Evolutionary conservation across 2,329 filamentous ascomycete genomes (phyloP), one percentile per base, ranked within the genome.

Genomic region (Tolypocladium endophyticum): DNA sequence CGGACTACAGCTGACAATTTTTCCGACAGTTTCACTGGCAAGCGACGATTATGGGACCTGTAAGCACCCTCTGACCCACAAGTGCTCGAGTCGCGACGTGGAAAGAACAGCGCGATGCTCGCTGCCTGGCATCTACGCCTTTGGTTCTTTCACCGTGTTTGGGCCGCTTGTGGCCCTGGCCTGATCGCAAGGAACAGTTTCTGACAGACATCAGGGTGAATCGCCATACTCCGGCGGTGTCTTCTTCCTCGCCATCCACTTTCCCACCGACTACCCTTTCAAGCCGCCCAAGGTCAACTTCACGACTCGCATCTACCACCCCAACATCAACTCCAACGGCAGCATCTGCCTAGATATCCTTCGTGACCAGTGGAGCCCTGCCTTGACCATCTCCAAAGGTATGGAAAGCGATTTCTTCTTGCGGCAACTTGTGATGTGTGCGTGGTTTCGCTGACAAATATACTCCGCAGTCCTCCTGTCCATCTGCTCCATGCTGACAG

Each of bases 251-350:
- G 88, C 89, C 69, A 99, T 99, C 74, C 92, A 97, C 80, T 97
- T 99, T 84, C 94, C 94, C 68, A 99, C 94, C 83, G 94, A 99
- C 83, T 99, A 99, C 79, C 94, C 94, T 50, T 99, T 99, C 85
- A 99, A 99, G 88, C 94, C 94, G 64, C 94, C 94, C 69, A 99
- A 99, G 86, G 92, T 99, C 79, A 97, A 97, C 88, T 99, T 99
- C 85, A 97, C 92, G 70, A 99, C 94, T 66, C 89, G 93, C 74
- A 97, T 99, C 82, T 99, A 99, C 77, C 94, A 99, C 81, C 94
- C 94, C 71, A 99, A 99, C 81, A 99, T 99, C 91, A 99, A 99
- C 87, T 96, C 91, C 68, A 97, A 97, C 77, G 94, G 94, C 77
- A 97, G 92, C 79, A 99, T 99, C 78, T 99, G 94, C 77, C 80